A percentile compares a stretch with the other conserved stretches of the same genome.
phyloP scores from a whole-genome alignment of 495 filamentous ascomycete genomes.

The Hypomontagnella submonticulosa region DNA sequence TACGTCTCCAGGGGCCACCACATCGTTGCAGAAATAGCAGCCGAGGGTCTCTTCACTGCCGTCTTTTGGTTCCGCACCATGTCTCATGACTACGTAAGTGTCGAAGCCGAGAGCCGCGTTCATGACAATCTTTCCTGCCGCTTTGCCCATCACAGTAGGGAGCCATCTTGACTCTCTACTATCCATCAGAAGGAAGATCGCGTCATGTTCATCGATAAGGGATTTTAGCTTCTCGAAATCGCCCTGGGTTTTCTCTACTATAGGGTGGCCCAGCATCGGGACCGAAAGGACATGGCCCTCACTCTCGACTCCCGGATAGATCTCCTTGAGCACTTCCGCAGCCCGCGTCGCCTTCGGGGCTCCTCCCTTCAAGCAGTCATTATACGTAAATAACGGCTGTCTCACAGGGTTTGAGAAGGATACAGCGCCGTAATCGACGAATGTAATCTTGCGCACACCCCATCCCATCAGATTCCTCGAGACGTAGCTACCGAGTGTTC shows the following conservation, averaged over 20 bases:
- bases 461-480: constrained; percentile 91
- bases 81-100: constrained; percentile 95
- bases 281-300: constrained; percentile 82
- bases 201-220: constrained; percentile 89
- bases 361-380: constrained; percentile 88
- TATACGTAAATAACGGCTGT: constrained; percentile 89
- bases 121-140: constrained; percentile 91
- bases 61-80: constrained; percentile 70
- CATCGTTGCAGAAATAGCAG: constrained; percentile 99
- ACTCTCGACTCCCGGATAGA: constrained; percentile 90
- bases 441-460: constrained; percentile 97
- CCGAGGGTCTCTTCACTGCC: constrained; percentile 74
- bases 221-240: constrained; percentile 80
- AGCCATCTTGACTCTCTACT: constrained; percentile 94
- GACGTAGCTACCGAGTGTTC: constrained; percentile 93
- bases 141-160: constrained; percentile 97
- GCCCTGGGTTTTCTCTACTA: constrained; percentile 72
- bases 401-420: constrained; percentile 98
- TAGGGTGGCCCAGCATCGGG: constrained; percentile 93
- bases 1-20: constrained; percentile 94
- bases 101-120: constrained; percentile 97
- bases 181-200: constrained; percentile 95
- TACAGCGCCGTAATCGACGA: constrained; percentile 92
- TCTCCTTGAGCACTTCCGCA: constrained; percentile 81
- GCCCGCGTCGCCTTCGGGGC: constrained; percentile 85